These are phyloP conservation scores for Pulveroboletus sp. DNA, from an alignment of 1,284 basidiomycete species.

Conservation along the genomic window DNA sequence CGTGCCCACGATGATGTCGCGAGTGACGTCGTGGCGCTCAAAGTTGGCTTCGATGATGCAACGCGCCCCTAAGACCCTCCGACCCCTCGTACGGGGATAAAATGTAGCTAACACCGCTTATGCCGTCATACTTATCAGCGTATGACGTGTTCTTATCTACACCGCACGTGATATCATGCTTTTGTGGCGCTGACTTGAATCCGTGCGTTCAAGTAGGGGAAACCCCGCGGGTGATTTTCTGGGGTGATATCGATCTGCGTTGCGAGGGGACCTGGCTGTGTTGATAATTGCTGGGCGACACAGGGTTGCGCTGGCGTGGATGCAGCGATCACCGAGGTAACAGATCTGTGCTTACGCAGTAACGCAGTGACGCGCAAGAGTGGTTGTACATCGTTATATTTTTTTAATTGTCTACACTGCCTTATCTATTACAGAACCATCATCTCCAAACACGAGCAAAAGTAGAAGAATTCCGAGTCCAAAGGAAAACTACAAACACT, in stretches of 20 bases:
- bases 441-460: neutral
- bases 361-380: too few relatives aligned
- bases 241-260: neutral
- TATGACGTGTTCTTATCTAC: neutral
- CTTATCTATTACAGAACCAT: constrained; percentile 24
- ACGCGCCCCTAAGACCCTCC: constrained; percentile 11
- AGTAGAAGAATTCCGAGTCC: neutral
- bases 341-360: constrained; percentile 1
- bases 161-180: constrained; percentile 14
- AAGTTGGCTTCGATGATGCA: constrained; percentile 8
- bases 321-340: constrained; percentile 7
- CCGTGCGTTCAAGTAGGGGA: too few relatives aligned
- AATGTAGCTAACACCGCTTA: constrained; percentile 5
- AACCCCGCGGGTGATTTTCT: too few relatives aligned
- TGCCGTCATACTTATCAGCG: constrained; percentile 12
- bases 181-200: too few relatives aligned
- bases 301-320: neutral
- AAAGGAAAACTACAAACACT: neutral
- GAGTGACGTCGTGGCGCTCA: constrained; percentile 25
- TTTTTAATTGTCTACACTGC: constrained; percentile 19
- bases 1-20: constrained; percentile 25
- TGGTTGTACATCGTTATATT: constrained; percentile 14
- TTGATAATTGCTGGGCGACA: neutral
- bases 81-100: constrained; percentile 1
- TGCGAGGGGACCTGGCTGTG: constrained; percentile 1